Evolutionary conservation across 305 asterid genomes (phyloP).

Genomic region (Caryopteris hybrid): DNA sequence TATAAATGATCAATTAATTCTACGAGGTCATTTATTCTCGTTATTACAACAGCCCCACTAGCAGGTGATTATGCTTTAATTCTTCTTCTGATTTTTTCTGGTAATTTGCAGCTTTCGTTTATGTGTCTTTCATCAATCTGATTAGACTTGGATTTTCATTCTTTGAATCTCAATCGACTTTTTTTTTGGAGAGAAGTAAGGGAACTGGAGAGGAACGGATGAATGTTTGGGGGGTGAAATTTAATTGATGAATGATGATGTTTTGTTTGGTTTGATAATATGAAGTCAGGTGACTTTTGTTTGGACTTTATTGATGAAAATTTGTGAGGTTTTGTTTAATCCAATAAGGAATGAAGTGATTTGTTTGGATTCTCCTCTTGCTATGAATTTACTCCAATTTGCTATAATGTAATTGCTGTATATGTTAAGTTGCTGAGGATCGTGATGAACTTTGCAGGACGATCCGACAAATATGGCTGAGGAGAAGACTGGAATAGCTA

Average conservation of each 20-base stretch:
- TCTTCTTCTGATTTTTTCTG: not conserved
- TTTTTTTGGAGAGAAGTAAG: too few relatives aligned
- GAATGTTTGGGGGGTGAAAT: too few relatives aligned
- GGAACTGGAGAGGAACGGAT: too few relatives aligned
- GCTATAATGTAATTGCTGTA: not conserved
- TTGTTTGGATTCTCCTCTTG: too few relatives aligned
- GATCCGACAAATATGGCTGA: conserved; percentile 46
- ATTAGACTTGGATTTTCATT: too few relatives aligned
- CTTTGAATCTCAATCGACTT: too few relatives aligned
- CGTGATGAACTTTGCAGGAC: conserved; percentile 26
- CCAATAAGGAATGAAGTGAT: too few relatives aligned
- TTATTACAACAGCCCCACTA: conserved; percentile 12
- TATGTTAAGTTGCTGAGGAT: not conserved
- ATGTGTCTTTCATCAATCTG: not conserved
- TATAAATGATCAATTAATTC: not conserved
- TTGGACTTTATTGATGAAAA: too few relatives aligned
- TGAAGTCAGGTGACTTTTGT: not conserved
- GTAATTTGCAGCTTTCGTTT: too few relatives aligned
- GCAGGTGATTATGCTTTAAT: conserved; percentile 18
- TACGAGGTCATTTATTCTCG: conserved; percentile 12
- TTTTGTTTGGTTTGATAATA: conserved; percentile 14
- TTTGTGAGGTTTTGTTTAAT: too few relatives aligned
- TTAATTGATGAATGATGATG: not conserved
- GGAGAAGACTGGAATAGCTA: conserved; percentile 67
- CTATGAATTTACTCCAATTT: not conserved